Percentiles rank a stretch among this genome's conserved stretches.
Conservation (phyloP, 2,329 filamentous ascomycete species). For the Diaporthe sp. region DNA sequence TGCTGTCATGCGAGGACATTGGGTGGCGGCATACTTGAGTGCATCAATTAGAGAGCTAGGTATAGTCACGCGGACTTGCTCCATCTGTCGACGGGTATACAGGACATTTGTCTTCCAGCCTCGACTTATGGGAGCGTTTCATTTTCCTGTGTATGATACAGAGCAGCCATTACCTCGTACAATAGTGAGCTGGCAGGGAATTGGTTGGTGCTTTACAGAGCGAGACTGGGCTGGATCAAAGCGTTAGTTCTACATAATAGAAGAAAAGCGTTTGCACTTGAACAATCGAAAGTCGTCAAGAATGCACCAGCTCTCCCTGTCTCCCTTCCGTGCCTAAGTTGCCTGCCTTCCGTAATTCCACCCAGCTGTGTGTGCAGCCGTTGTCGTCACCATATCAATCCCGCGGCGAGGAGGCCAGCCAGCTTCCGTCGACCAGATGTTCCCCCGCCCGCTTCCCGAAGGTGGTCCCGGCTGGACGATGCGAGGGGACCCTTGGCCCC, state of each 20-base stretch:
- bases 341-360: neutral
- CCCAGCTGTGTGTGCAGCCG: neutral
- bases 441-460: slow-evolving; percentile 24
- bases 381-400: neutral
- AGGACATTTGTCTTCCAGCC: neutral
- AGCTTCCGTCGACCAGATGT: neutral
- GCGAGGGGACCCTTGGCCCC: neutral
- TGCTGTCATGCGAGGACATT: too few relatives aligned
- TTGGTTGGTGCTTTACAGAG: neutral
- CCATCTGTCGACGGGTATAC: neutral
- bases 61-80: neutral
- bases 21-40: neutral
- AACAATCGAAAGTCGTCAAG: too few relatives aligned
- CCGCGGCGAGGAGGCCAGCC: too few relatives aligned
- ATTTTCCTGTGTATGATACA: slow-evolving; percentile 18
- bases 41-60: too few relatives aligned
- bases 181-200: neutral
- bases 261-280: slow-evolving; percentile 18
- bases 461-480: slow-evolving; percentile 12
- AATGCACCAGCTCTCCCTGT: neutral
- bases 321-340: neutral
- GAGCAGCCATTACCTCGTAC: slow-evolving; percentile 2
- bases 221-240: neutral
- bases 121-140: neutral
- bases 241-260: neutral